phyloP scores from a whole-genome alignment of 768 basidiomycete species.

The Boletus subcaerulescens region DNA sequence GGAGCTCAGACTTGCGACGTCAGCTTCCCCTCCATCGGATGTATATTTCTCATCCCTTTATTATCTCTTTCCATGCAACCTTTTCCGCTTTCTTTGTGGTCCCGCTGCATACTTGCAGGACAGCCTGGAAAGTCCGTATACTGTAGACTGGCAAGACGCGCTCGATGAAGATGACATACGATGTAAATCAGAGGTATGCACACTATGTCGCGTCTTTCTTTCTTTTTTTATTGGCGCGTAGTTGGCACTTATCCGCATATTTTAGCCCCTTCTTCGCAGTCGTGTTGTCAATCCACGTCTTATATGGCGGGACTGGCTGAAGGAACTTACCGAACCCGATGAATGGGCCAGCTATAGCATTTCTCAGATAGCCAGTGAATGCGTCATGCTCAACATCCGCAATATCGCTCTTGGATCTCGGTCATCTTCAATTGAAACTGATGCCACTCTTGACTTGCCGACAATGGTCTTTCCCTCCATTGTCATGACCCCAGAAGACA shows the following conservation, averaged over 20 bases:
- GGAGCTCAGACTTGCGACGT: conserved; percentile 55
- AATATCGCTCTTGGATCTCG: conserved; percentile 52
- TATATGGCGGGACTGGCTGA: conserved; percentile 59
- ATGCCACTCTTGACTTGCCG: conserved; percentile 2
- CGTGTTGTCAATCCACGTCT: conserved; percentile 74
- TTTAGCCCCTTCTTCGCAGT: conserved; percentile 62
- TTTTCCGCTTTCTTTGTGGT: conserved; percentile 71
- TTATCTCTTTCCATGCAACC: conserved; percentile 89
- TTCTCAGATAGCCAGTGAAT: conserved; percentile 62
- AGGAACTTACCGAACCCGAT: conserved; percentile 60
- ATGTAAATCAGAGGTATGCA: conserved; percentile 65
- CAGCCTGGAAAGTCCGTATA: conserved; percentile 56
- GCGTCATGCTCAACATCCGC: conserved; percentile 62
- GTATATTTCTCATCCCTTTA: conserved; percentile 78
- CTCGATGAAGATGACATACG: conserved; percentile 69
- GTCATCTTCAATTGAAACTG: background rate
- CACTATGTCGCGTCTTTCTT: background rate
- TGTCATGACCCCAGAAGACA: conserved; percentile 19
- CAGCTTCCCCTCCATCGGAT: conserved; percentile 56
- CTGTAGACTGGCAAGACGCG: conserved; percentile 66
- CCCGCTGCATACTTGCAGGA: conserved; percentile 63
- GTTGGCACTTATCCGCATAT: conserved; percentile 2
- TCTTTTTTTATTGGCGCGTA: background rate
- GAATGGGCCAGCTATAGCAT: conserved; percentile 68
- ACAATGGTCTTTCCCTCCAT: conserved; percentile 3